Evolutionary conservation across 2,329 filamentous ascomycete genomes (phyloP), one percentile per base, ranked within the genome.

Genomic region (Dendryphion nanum): DNA sequence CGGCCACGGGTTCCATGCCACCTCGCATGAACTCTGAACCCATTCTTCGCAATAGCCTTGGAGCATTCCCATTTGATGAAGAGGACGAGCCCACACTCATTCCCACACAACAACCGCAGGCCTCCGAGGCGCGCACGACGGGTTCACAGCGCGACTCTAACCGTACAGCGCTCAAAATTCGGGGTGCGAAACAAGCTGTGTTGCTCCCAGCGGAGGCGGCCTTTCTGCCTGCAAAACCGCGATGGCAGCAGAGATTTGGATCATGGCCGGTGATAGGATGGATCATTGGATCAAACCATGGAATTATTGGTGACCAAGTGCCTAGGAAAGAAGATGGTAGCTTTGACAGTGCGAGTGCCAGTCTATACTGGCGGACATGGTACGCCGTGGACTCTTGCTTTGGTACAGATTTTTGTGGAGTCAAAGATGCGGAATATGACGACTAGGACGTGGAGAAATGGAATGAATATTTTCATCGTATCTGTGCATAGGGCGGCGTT

Each of bases 231-330:
- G 67, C 63, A 2, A 51, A 54, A 4, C 61, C 64, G 3, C 57
- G 53, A 26, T 69, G 71, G 59, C 68, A 70, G 47, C 64, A 64
- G 35, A 63, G 59, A 44, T 64, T 51, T 53, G 67, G 42, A 51
- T 65, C 54, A 23, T 69, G 83, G 76, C 69, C 74, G 70, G 47
- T 81, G 71, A 68, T 68, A 28, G 63, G 60, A 4, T 64, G 58
- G 42, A 61, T 72, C 23, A 54, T 75, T 33, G 70, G 71, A 5
- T 64, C 63, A 6, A 66, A 66, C 6, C 68, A 71, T 15, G 67
- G 75, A 53, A 81, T 90, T 64, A 89, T 91, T 54, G 86, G 86
- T 5, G 82, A 81, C 57, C 77, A 85, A 59, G 81, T 91, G 26
- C 87, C 87, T 6, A 75, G 84, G 29, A 83, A 76, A 37, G 85